Conservation (phyloP, 163 green algal genomes). For the Scenedesmus sp. region DNA sequence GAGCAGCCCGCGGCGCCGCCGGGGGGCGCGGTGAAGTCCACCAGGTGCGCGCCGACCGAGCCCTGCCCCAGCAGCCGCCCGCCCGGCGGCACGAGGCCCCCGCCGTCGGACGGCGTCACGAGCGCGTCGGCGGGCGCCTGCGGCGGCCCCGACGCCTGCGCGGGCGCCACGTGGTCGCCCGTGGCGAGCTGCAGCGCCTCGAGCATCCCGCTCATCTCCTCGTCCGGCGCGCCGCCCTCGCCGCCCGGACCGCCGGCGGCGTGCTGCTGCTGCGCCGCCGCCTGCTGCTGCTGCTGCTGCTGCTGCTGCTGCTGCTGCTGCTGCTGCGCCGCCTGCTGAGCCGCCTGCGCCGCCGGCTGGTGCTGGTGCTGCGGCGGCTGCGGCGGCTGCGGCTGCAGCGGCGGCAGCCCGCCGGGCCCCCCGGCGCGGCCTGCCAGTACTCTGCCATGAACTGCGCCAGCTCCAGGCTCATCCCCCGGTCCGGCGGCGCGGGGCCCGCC, state of each 20-base stretch:
- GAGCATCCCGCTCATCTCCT: conserved; percentile 30
- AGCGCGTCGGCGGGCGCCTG: no score
- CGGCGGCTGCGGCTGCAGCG: conserved; percentile 1
- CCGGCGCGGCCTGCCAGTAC: no score
- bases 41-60: conserved; percentile 20
- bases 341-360: neutral
- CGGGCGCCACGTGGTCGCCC: neutral
- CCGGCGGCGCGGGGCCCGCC: no score
- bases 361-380: neutral
- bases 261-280: conserved; percentile 6
- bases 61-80: neutral
- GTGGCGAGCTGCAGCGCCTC: conserved; percentile 22
- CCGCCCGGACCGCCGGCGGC: neutral
- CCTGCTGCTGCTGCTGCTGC: conserved; percentile 13
- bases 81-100: neutral
- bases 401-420: no score
- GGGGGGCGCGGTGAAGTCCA: no score
- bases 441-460: no score
- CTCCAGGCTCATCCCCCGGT: no score
- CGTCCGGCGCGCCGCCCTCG: no score
- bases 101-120: neutral
- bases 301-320: conserved; percentile 27
- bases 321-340: neutral
- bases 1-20: no score
- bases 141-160: neutral